Evolutionary conservation across 2,329 filamentous ascomycete species (phyloP).

Genomic region (Epichloe glyceriae): DNA sequence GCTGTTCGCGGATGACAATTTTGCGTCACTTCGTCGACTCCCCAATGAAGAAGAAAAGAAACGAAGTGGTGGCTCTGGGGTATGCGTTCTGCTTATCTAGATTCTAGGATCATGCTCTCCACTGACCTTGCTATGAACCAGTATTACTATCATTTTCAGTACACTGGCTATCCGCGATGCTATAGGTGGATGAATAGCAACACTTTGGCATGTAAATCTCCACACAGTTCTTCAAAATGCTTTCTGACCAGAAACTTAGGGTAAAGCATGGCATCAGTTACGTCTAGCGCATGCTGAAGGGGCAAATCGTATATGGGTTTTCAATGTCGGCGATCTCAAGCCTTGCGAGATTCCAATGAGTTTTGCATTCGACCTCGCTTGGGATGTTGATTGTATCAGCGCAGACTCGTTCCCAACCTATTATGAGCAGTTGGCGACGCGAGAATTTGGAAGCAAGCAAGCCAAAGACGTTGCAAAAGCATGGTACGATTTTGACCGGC

Average conservation of each 20-base stretch:
- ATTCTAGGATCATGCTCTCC: background rate
- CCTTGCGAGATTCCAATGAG: constrained; percentile 41
- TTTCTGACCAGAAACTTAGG: constrained; percentile 10
- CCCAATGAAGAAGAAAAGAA: constrained; percentile 38
- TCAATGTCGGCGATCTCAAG: constrained; percentile 51
- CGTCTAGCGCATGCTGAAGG: constrained; percentile 34
- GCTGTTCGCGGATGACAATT: constrained; percentile 51
- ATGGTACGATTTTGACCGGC: constrained; percentile 38
- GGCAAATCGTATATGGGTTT: constrained; percentile 45
- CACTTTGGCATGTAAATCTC: constrained; percentile 27
- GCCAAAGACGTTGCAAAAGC: constrained; percentile 33
- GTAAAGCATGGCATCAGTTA: constrained; percentile 36
- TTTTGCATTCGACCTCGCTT: constrained; percentile 44
- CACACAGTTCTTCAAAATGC: background rate
- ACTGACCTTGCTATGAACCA: constrained; percentile 11
- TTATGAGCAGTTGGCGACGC: constrained; percentile 31
- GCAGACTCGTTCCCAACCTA: constrained; percentile 26
- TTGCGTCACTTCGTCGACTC: constrained; percentile 44
- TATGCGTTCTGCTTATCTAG: constrained; percentile 14
- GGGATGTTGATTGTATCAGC: constrained; percentile 36
- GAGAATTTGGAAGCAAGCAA: constrained; percentile 36
- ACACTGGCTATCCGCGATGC: constrained; percentile 46
- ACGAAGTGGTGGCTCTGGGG: constrained; percentile 42
- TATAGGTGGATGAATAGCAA: constrained; percentile 53
- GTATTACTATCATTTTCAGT: constrained; percentile 44